A percentile compares a stretch with the other conserved stretches of the same genome.
Conservation (phyloP, 306 rosid species). For the Pachyrhizus erosus region DNA sequence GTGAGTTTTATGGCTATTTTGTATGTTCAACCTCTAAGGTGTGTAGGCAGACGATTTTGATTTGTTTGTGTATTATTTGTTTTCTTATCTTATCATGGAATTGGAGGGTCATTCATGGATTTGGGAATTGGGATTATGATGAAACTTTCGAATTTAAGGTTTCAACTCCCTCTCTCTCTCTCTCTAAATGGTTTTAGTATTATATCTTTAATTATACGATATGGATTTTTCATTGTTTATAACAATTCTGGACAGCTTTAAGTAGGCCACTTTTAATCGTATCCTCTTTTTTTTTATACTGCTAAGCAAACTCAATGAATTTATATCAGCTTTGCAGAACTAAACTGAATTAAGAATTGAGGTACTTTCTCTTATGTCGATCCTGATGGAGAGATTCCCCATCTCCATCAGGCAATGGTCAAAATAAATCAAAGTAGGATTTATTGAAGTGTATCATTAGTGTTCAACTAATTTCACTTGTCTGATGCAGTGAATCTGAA, state of each 20-base stretch:
- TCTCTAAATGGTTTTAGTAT: not conserved
- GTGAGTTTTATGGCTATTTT: conserved; percentile 54
- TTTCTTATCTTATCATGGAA: conserved; percentile 18
- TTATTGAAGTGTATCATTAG: conserved; percentile 3
- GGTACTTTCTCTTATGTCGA: conserved; percentile 3
- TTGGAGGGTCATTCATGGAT: conserved; percentile 28
- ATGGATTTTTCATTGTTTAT: not conserved
- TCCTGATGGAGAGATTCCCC: conserved; percentile 35
- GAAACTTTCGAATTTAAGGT: not conserved
- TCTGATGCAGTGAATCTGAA: conserved; percentile 29
- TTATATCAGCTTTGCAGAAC: conserved; percentile 12
- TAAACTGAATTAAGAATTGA: conserved; percentile 28
- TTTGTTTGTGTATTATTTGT: conserved; percentile 9
- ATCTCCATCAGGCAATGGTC: conserved; percentile 15
- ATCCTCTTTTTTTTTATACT: not conserved
- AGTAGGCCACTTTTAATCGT: not conserved
- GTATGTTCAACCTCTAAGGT: conserved; percentile 6
- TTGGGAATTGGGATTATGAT: conserved; percentile 4
- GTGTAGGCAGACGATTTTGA: conserved; percentile 5
- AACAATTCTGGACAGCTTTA: not conserved
- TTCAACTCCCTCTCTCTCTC: not conserved
- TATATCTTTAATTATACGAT: not conserved
- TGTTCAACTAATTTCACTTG: conserved; percentile 31
- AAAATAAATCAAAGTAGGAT: conserved; percentile 6
- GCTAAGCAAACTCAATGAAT: conserved; percentile 3